Conservation (phyloP, 306 rosid genomes). For the Sicyos baderoa region DNA sequence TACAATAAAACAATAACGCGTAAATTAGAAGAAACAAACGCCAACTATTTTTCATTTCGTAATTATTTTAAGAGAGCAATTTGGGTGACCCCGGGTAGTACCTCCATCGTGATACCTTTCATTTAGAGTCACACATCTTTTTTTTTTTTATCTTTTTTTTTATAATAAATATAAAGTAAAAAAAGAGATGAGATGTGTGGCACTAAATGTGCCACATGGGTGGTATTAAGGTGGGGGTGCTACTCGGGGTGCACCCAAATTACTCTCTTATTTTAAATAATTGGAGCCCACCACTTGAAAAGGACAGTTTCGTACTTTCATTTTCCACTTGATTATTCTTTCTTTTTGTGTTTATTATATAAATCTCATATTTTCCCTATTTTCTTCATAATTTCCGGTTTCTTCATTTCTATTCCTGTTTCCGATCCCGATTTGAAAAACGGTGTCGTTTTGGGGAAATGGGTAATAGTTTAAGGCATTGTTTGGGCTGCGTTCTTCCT, state of each 20-base stretch:
- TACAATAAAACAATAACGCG: not conserved
- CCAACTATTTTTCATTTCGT: conserved; percentile 2
- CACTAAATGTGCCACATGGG: too few species aligned
- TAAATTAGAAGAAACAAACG: not conserved
- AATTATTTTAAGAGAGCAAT: not conserved
- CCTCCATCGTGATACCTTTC: too few species aligned
- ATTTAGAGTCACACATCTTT: too few species aligned
- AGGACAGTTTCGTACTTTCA: conserved; percentile 18
- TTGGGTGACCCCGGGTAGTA: too few species aligned
- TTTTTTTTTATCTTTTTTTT: too few species aligned
- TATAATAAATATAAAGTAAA: too few species aligned
- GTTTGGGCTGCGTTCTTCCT: conserved; percentile 89
- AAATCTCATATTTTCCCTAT: not conserved
- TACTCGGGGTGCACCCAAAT: too few species aligned
- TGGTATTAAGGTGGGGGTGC: too few species aligned
- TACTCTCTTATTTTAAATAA: too few species aligned
- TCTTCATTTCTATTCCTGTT: not conserved
- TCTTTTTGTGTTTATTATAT: not conserved
- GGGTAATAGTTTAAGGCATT: conserved; percentile 89
- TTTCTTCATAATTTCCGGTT: not conserved
- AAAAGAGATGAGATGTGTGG: too few species aligned
- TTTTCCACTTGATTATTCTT: not conserved
- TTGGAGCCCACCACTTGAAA: not conserved
- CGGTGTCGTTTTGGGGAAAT: conserved; percentile 24
- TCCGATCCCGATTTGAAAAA: not conserved